Conservation (phyloP, 2,329 filamentous ascomycete species). For the Aureobasidium vineae region DNA sequence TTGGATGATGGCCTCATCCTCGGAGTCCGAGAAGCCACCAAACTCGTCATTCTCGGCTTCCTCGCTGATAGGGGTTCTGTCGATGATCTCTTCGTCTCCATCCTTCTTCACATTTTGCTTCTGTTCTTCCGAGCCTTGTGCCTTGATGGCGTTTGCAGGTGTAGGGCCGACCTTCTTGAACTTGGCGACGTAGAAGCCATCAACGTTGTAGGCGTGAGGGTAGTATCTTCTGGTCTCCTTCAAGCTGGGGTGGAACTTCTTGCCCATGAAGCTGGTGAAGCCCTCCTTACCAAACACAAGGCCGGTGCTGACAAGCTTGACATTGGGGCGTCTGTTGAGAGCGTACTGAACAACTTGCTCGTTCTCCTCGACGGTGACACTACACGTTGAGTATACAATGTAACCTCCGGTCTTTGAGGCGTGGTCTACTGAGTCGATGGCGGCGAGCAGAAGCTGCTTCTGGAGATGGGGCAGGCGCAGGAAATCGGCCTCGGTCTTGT, state of each 20-base stretch:
- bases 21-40: constrained; percentile 53
- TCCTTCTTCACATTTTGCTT: constrained; percentile 35
- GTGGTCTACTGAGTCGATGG: constrained; percentile 94
- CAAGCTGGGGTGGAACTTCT: constrained; percentile 83
- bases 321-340: constrained; percentile 85
- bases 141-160: constrained; percentile 56
- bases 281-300: constrained; percentile 89
- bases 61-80: constrained; percentile 66
- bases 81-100: constrained; percentile 49
- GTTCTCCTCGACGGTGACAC: constrained; percentile 90
- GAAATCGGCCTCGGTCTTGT: constrained; percentile 96
- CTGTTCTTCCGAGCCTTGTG: constrained; percentile 38
- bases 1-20: constrained; percentile 50
- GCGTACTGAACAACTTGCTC: constrained; percentile 94
- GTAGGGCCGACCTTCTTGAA: constrained; percentile 88
- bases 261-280: constrained; percentile 86
- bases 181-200: constrained; percentile 98
- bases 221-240: constrained; percentile 83
- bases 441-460: constrained; percentile 87
- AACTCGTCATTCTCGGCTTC: constrained; percentile 44
- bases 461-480: constrained; percentile 89
- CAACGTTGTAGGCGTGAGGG: constrained; percentile 89
- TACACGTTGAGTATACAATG: constrained; percentile 95
- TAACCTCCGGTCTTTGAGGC: constrained; percentile 89
- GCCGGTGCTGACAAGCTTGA: constrained; percentile 87